These are phyloP conservation scores for Pseudomonodictys pantanalensis DNA, from an alignment of 495 filamentous ascomycete genomes.

Conservation along the genomic window DNA sequence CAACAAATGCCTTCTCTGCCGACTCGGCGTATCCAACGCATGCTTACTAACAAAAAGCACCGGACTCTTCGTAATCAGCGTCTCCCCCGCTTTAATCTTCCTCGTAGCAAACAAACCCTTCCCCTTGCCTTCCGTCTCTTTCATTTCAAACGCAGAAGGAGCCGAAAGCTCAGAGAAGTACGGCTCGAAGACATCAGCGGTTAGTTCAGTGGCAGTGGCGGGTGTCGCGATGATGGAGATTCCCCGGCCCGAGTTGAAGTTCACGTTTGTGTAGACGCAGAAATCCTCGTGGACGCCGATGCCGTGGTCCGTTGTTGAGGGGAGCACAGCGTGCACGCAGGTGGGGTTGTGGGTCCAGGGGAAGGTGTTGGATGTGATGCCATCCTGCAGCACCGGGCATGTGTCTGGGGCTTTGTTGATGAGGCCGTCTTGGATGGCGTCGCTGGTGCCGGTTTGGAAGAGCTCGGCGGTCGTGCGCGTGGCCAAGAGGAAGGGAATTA, in stretches of 20 bases:
- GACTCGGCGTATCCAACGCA: neutral
- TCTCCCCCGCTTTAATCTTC: conserved; percentile 6
- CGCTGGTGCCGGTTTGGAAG: conserved; percentile 1
- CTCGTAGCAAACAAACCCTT: conserved; percentile 13
- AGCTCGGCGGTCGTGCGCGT: neutral
- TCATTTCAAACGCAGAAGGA: conserved; percentile 2
- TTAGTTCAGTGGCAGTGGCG: conserved; percentile 1
- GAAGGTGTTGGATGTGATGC: conserved; percentile 3
- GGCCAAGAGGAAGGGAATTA: neutral
- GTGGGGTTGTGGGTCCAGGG: conserved; percentile 19
- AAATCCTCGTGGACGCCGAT: neutral
- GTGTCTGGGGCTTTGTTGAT: neutral
- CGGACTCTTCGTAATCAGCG: conserved; percentile 11
- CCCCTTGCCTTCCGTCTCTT: conserved; percentile 9
- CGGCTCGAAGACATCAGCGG: neutral
- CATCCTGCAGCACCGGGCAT: conserved; percentile 6
- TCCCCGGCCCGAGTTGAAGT: conserved; percentile 9
- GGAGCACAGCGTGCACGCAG: neutral
- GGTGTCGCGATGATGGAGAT: conserved; percentile 25
- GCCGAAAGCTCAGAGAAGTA: conserved; percentile 4
- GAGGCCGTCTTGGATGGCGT: neutral
- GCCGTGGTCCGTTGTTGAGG: neutral
- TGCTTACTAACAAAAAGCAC: conserved; percentile 13
- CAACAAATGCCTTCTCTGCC: neutral
- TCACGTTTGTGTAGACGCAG: conserved; percentile 23